phyloP scores from a whole-genome alignment of 345 rosid species.

The Anastatica hierochuntica region DNA sequence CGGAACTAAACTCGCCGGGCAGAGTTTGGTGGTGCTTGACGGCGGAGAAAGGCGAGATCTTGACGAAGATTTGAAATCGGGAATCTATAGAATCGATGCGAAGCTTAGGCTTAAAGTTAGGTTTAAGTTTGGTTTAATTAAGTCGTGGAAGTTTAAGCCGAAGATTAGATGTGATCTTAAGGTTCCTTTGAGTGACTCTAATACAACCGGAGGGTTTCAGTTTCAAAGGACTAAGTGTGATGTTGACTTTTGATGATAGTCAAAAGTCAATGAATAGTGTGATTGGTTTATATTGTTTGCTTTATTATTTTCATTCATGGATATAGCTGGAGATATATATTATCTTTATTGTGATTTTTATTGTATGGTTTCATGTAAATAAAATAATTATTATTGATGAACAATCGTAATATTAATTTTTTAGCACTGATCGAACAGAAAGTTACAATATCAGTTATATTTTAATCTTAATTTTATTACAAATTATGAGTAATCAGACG shows the following conservation, averaged over 20 bases:
- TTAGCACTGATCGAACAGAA: too few relatives aligned
- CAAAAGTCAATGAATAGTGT: too few relatives aligned
- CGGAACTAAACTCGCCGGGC: conserved; percentile 31
- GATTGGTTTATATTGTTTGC: too few relatives aligned
- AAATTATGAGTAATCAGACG: too few relatives aligned
- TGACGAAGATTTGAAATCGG: conserved; percentile 27
- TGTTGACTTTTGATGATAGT: conserved; percentile 27
- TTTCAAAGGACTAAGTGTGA: conserved; percentile 32
- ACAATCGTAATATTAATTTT: too few relatives aligned
- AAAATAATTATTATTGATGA: too few relatives aligned
- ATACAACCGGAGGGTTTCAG: conserved; percentile 7
- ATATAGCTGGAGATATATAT: too few relatives aligned
- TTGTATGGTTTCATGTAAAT: too few relatives aligned
- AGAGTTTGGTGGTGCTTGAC: conserved; percentile 21
- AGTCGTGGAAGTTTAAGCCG: conserved; percentile 42
- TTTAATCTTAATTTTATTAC: too few relatives aligned
- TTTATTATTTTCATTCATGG: too few relatives aligned
- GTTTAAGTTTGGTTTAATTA: conserved; percentile 46
- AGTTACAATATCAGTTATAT: too few relatives aligned
- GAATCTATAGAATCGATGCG: conserved; percentile 38
- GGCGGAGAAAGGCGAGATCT: conserved; percentile 16
- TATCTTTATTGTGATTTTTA: too few relatives aligned
- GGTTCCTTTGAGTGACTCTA: conserved; percentile 33
- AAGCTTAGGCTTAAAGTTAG: conserved; percentile 40
- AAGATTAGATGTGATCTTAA: conserved; percentile 41